Conservation (phyloP, 768 basidiomycete genomes). For the Chiua virens region DNA sequence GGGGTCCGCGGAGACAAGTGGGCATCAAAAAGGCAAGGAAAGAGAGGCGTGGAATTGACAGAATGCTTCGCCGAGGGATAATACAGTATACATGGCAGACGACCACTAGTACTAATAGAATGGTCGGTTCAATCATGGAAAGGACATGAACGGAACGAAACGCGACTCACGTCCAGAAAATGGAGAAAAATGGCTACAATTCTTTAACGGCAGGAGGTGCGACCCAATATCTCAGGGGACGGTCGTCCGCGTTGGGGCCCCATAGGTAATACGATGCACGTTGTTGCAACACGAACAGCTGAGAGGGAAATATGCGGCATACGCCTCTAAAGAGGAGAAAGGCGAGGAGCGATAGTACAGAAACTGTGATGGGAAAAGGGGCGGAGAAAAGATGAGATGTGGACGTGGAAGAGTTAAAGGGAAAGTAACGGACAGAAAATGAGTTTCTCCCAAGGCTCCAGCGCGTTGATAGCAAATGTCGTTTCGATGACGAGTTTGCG, state of each 20-base stretch:
- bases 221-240: constrained; percentile 22
- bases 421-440: constrained; percentile 48
- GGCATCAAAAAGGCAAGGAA: neutral
- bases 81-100: constrained; percentile 5
- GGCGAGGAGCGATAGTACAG: constrained; percentile 38
- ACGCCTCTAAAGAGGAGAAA: constrained; percentile 51
- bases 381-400: neutral
- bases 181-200: constrained; percentile 7
- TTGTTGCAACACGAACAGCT: constrained; percentile 50
- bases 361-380: constrained; percentile 30
- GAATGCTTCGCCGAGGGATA: neutral
- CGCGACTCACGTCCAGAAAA: constrained; percentile 12
- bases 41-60: neutral
- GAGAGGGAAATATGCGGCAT: constrained; percentile 57
- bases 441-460: constrained; percentile 71
- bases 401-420: neutral
- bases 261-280: constrained; percentile 64
- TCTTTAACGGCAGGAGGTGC: constrained; percentile 27
- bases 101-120: neutral
- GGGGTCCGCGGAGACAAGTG: neutral
- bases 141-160: neutral
- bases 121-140: constrained; percentile 4
- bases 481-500: constrained; percentile 56
- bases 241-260: constrained; percentile 45
- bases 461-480: constrained; percentile 57